These are phyloP conservation scores for Gastrolobium bilobum DNA, from an alignment of 306 rosid species.

Conservation along the genomic window DNA sequence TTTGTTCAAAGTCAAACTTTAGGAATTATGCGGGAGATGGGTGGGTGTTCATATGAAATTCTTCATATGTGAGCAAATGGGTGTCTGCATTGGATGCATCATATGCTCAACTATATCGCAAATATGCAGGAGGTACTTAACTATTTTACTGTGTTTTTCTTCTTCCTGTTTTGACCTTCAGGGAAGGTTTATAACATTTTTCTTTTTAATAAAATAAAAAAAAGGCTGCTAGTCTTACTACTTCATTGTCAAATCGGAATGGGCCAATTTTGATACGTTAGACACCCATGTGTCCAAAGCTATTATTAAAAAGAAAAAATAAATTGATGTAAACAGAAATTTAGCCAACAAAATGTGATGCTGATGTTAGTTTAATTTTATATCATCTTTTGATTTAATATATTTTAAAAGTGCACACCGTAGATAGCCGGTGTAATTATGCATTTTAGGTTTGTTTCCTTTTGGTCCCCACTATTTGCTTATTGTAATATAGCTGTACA, in stretches of 20 bases:
- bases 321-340: not conserved
- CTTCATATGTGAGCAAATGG: not conserved
- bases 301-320: not conserved
- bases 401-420: not conserved
- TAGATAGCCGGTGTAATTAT: not conserved
- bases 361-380: not conserved
- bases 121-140: not conserved
- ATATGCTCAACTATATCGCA: conserved; percentile 27
- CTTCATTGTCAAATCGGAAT: not conserved
- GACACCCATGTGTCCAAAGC: not conserved
- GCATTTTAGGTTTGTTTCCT: not conserved
- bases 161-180: not conserved
- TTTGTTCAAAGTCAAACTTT: conserved; percentile 21
- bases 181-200: not conserved
- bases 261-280: not conserved
- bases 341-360: not conserved
- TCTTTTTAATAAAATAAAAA: no score
- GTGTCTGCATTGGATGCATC: not conserved
- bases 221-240: no score
- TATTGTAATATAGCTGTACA: no score
- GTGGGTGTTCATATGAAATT: no score
- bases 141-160: not conserved
- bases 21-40: no score
- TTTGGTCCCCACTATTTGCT: not conserved
- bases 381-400: not conserved